These are phyloP conservation scores for Exophiala calicioides DNA, from an alignment of 2,329 filamentous ascomycete species.

Conservation along the genomic window DNA sequence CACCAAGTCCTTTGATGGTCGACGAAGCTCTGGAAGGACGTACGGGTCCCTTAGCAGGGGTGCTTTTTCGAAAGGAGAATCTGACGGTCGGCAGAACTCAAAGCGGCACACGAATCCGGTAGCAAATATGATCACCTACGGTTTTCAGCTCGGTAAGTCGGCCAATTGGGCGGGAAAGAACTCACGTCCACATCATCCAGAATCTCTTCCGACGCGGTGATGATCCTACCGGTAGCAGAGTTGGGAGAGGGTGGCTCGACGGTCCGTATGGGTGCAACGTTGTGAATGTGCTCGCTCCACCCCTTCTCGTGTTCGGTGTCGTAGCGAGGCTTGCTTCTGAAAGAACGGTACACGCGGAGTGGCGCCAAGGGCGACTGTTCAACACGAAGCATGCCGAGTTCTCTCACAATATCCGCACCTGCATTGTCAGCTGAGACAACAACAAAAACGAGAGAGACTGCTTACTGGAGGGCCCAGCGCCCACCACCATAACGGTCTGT, in stretches of 20 bases:
- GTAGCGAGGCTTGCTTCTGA: constrained; percentile 10
- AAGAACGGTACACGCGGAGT: constrained; percentile 7
- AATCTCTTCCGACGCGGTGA: constrained; percentile 6
- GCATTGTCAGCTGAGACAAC: constrained; percentile 1
- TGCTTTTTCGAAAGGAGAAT: constrained; percentile 8
- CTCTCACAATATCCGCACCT: constrained; percentile 15
- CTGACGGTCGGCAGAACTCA: constrained; percentile 9
- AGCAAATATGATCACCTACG: constrained; percentile 14
- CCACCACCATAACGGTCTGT: constrained; percentile 13
- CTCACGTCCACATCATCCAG: constrained; percentile 15
- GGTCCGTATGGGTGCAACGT: constrained; percentile 8
- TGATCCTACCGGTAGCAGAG: constrained; percentile 10
- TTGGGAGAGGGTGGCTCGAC: constrained; percentile 4
- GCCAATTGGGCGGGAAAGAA: background rate
- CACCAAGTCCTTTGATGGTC: constrained; percentile 8
- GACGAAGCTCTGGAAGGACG: constrained; percentile 1
- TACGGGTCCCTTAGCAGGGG: constrained; percentile 2
- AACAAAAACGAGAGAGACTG: background rate
- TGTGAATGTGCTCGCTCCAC: constrained; percentile 6
- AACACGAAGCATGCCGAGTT: constrained; percentile 14
- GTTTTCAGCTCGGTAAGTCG: background rate
- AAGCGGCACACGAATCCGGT: constrained; percentile 15
- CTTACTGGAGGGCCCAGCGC: constrained; percentile 14
- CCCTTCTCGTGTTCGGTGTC: constrained; percentile 14
- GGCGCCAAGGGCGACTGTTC: constrained; percentile 11